A percentile compares a stretch with the other conserved stretches of the same genome.
Evolutionary conservation across 768 basidiomycete species (phyloP).

Genomic region (Lactarius pseudohatsudake): DNA sequence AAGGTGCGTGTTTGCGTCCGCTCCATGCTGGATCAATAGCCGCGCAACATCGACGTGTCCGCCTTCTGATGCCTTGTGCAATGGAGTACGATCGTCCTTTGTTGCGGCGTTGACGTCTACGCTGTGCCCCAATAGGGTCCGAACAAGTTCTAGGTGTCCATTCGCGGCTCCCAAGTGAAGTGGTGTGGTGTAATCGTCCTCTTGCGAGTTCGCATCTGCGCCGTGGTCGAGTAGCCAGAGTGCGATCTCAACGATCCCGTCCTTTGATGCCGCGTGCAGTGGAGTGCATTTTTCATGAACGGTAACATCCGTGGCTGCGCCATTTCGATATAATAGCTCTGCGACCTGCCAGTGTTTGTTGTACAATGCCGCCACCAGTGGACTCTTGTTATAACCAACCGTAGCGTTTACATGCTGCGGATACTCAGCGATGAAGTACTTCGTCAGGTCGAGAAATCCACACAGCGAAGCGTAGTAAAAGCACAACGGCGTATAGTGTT

Average conservation of each 20-base stretch:
- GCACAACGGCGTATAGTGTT: neutral
- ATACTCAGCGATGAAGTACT: neutral
- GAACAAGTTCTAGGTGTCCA: neutral
- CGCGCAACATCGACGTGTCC: neutral
- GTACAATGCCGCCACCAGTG: neutral
- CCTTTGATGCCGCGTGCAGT: neutral
- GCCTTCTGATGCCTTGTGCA: neutral
- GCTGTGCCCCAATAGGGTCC: neutral
- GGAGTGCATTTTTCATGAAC: neutral
- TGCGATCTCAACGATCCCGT: neutral
- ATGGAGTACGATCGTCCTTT: neutral
- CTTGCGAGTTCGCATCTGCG: neutral
- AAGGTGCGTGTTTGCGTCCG: neutral
- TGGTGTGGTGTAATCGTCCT: neutral
- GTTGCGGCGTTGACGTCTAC: neutral
- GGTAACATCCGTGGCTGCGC: neutral
- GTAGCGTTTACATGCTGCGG: neutral
- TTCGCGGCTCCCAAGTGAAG: neutral
- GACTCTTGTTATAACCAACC: neutral
- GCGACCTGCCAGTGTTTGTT: neutral
- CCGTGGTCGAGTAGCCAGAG: neutral
- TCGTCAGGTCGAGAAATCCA: neutral
- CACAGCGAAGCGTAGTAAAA: neutral
- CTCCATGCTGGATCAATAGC: neutral
- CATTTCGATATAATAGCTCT: neutral